Evolutionary conservation across 345 rosid genomes (phyloP), one percentile per base, ranked within the genome.

Genomic region (Rhodomyrtus tomentosa): DNA sequence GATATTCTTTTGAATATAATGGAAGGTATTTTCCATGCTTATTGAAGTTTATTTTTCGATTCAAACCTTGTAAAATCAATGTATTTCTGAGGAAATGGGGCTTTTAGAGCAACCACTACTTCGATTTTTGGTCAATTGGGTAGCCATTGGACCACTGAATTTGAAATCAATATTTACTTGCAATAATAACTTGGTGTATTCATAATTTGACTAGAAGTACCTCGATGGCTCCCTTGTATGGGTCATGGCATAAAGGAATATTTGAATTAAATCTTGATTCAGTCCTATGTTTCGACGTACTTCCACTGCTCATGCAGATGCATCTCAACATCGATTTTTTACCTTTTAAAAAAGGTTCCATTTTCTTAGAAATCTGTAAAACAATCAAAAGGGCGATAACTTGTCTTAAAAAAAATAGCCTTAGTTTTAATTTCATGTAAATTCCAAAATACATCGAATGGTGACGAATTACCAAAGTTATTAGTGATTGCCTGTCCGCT

Each of bases 311-410:
- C n/a, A n/a, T n/a, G n/a, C n/a, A n/a, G n/a, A 91, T 92, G 38
- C 87, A 88, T 56, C 88, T 89, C 80, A 83, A 81, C 59, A 24
- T 7, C 5, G 45, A 36, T 7, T 15, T n/a, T n/a, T 48, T 29
- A 59, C 42, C 76, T 68, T 68, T 14, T 0, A 8, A 32, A 62
- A 53, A 32, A 4, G 3, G 5, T 24, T 38, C 12, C 45, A 1
- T 2, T 68, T 21, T 18, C 45, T 68, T 20, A 32, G 22, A 68
- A 3, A 59, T 16, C 73, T n/a, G n/a, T n/a, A n/a, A n/a, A n/a
- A n/a, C n/a, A n/a, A n/a, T n/a, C n/a, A n/a, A n/a, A n/a, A n/a
- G n/a, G n/a, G n/a, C n/a, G n/a, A n/a, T n/a, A n/a, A n/a, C n/a
- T 38, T 38, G 40, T 38, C 40, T 38, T 38, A 38, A 38, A n/a